Base-by-base conservation (phyloP, 345 rosid genomes). In the Ceriops tagal region DNA sequence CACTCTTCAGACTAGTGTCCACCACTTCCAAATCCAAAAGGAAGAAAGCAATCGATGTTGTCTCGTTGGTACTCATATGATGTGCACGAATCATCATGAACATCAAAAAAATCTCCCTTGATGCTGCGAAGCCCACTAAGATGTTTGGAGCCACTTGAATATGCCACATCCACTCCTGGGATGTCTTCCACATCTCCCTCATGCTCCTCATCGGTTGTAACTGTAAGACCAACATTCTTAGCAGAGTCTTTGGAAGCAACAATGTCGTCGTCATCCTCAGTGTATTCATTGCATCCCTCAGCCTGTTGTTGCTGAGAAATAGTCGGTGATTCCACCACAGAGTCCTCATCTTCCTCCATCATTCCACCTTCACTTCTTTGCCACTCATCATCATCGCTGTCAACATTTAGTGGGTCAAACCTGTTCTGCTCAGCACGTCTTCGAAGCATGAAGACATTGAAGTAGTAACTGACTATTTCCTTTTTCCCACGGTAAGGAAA, bases 311-410 rank as follows among this genome's bases (percentile, higher is more conserved):
- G 67, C 55, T 53, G 67, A 66, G 52, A 59, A 58, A 60, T 66
- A 30, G 61, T 52, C 9, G 65, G 73, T 58, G 84, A 83, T 60
- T 83, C 87, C 79, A 81, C 76, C 6, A 58, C 78, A 46, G 83
- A 78, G 61, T 72, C 77, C 13, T 81, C 83, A 49, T 81, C 83
- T 7, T 69, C 82, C 64, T 59, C 81, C 31, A 56, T 65, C 43
- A 31, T 35, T 68, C 61, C 80, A 66, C 21, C 39, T 39, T 75
- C 83, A 66, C 60, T 46, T 62, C 55, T 59, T 55, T 77, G 91
- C 91, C 92, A 89, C 69, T 89, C 92, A 64, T 91, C 97, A 63
- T 91, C 88, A 79, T 91, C 97, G 26, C 97, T 91, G 68, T 91
- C 97, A 37, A 83, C 71, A 67, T 85, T 81, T 73, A 71, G 46